Evolutionary conservation across 345 rosid genomes (phyloP), one percentile per base, ranked within the genome.

Genomic region (Acer campestre): DNA sequence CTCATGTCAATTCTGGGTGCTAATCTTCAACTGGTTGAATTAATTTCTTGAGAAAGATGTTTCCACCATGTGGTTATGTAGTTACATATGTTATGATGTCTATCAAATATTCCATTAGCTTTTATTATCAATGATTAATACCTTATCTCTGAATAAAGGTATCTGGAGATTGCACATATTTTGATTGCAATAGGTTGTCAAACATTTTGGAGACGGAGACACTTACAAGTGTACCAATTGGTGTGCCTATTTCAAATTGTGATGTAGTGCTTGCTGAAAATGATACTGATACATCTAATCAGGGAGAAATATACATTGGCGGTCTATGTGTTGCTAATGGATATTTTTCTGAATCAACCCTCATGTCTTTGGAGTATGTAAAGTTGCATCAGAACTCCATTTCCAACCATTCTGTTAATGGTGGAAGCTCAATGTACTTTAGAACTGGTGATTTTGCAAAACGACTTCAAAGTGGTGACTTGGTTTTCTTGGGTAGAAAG

Each of bases 381-480:
- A 90, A 83, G 79, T 68, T 92, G 83, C 93, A 85, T 70, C 68
- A 78, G 48, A 80, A 77, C 71, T 78, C 83, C n/a, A 67, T 85
- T 67, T 81, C 84, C 77, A 75, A 82, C 76, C 78, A 77, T 84
- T 67, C 82, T 46, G 73, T 55, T 31, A 75, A 80, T 31, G 84
- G 88, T 82, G 92, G 89, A 82, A 70, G 86, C 71, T 83, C 48
- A 74, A 68, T 82, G 48, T 91, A 89, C 79, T 90, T 85, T 80
- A 88, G 84, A 87, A 96, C 98, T 70, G 99, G 99, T 85, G 99
- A 96, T 85, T 90, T 89, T 82, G 99, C 92, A 8, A 75, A 70
- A 82, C 81, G 76, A 76, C 89, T 96, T 78, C 73, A 83, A 65
- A 88, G 88, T 53, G 93, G 98, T 71, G 97, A 92, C 84, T 86